Evolutionary conservation across 2,329 filamentous ascomycete species (phyloP).

Genomic region (Hymenoscyphus repandus): DNA sequence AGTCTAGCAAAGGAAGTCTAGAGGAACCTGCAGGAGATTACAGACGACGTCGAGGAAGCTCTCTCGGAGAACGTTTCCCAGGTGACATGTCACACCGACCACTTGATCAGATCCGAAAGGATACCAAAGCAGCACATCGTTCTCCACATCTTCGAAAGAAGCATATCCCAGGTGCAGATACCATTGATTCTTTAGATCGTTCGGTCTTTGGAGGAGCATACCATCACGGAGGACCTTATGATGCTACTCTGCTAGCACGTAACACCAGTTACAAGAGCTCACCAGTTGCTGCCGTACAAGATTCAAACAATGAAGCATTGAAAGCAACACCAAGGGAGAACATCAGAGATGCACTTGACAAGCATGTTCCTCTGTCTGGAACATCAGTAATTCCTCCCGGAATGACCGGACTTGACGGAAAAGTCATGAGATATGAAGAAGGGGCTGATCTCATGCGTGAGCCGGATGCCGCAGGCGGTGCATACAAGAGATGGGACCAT

Average conservation of each 20-base stretch:
- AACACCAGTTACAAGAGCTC: conserved; percentile 60
- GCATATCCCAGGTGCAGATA: conserved; percentile 64
- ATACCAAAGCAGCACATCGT: conserved; percentile 61
- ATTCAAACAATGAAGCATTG: conserved; percentile 70
- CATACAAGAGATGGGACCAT: conserved; percentile 71
- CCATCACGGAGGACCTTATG: conserved; percentile 88
- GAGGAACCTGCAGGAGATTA: conserved; percentile 29
- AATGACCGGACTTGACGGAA: conserved; percentile 59
- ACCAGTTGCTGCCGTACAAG: conserved; percentile 70
- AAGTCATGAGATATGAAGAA: conserved; percentile 73
- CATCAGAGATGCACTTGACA: conserved; percentile 65
- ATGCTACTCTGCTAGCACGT: conserved; percentile 70
- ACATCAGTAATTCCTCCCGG: conserved; percentile 74
- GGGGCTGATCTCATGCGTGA: conserved; percentile 84
- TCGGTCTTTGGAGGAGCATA: conserved; percentile 58
- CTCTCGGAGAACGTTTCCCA: conserved; percentile 54
- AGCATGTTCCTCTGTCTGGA: conserved; percentile 76
- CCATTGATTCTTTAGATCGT: conserved; percentile 74
- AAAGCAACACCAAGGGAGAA: conserved; percentile 76
- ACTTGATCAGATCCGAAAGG: conserved; percentile 59
- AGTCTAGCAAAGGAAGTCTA: conserved; percentile 11
- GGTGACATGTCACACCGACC: conserved; percentile 62
- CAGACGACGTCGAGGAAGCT: conserved; percentile 38
- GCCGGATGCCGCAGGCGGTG: conserved; percentile 58
- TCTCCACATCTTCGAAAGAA: conserved; percentile 61